phyloP scores from a whole-genome alignment of 163 green algal genomes.

The Prototheca cutis region DNA sequence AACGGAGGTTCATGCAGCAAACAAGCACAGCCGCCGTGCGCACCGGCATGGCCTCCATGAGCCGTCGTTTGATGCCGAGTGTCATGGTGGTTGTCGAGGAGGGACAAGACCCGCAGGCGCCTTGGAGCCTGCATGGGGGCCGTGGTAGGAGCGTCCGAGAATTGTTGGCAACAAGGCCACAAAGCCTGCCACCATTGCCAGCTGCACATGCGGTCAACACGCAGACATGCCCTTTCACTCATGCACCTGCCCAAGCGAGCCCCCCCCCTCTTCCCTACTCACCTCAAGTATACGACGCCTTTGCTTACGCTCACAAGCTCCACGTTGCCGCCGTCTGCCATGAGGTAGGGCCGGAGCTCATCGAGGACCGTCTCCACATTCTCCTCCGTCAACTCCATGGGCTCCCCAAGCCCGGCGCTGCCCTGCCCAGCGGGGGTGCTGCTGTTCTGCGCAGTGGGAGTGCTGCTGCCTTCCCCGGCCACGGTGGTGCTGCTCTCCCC shows the following conservation, averaged over 20 bases:
- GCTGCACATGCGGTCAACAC: too few species aligned
- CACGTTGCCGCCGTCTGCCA: conserved; percentile 96
- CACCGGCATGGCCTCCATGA: conserved; percentile 83
- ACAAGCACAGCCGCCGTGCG: not conserved
- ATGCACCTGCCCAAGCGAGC: too few species aligned
- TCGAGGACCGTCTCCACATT: conserved; percentile 95
- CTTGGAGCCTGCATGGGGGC: conserved; percentile 46
- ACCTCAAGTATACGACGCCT: conserved; percentile 63
- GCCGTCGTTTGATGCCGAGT: conserved; percentile 92
- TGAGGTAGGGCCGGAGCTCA: conserved; percentile 95
- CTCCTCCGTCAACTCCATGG: conserved; percentile 81
- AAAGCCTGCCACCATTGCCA: too few species aligned
- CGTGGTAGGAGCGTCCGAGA: not conserved
- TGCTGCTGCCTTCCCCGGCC: too few species aligned
- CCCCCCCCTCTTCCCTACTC: too few species aligned
- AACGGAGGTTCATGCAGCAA: not conserved
- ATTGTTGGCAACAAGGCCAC: too few species aligned
- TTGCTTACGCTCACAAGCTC: conserved; percentile 92
- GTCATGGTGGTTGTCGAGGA: conserved; percentile 91
- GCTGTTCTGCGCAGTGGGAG: too few species aligned
- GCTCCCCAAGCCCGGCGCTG: too few species aligned
- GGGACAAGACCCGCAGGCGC: conserved; percentile 92
- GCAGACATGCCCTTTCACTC: too few species aligned
- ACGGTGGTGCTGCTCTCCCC: too few species aligned
- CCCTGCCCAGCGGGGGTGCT: too few species aligned